phyloP scores from a whole-genome alignment of 2,329 filamentous ascomycete genomes.

The Neonectria punicea region DNA sequence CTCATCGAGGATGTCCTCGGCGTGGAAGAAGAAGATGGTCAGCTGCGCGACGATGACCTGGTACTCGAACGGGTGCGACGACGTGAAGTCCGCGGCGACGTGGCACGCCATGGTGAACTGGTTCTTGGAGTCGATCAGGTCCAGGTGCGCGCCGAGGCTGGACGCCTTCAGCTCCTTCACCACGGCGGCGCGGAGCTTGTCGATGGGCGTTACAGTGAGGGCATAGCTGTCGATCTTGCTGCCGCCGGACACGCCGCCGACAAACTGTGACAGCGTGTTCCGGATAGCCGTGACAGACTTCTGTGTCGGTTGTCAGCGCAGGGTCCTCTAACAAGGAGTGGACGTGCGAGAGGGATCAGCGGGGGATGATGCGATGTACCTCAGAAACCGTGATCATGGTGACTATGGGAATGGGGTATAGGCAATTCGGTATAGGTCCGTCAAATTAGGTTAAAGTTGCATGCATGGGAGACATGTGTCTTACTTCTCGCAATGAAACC shows the following conservation, averaged over 20 bases:
- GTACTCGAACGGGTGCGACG: constrained; percentile 18
- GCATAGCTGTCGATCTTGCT: constrained; percentile 10
- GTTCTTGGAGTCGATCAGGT: constrained; percentile 20
- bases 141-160: constrained; percentile 17
- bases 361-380: not conserved
- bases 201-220: constrained; percentile 7
- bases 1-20: constrained; percentile 13
- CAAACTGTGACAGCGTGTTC: constrained; percentile 8
- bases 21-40: constrained; percentile 24
- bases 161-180: constrained; percentile 9
- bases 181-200: constrained; percentile 11
- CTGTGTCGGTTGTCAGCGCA: not conserved
- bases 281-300: constrained; percentile 8
- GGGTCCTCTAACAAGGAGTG: not conserved
- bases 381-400: constrained; percentile 2
- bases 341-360: not conserved
- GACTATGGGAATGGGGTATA: not conserved
- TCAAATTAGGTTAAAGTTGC: not conserved
- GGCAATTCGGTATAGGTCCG: not conserved
- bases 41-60: constrained; percentile 16
- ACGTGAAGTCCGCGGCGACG: constrained; percentile 20
- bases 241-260: constrained; percentile 14
- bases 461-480: not conserved
- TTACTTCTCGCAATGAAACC: not conserved
- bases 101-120: constrained; percentile 24